These are phyloP conservation scores for Paecilomyces fulvus DNA, from an alignment of 2,329 filamentous ascomycete species.

Conservation along the genomic window DNA sequence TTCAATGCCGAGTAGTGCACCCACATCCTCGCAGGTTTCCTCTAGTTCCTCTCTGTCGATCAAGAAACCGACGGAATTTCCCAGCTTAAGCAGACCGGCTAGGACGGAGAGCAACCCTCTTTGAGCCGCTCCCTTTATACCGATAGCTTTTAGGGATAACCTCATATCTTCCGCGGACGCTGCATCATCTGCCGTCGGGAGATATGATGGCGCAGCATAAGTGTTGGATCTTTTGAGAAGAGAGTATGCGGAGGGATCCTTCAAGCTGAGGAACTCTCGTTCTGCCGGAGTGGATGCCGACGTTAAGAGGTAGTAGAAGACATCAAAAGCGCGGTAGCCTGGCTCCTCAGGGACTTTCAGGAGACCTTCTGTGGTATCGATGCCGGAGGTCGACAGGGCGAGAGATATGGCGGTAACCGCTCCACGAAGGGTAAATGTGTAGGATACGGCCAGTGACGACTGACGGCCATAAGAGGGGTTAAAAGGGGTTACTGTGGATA, in stretches of 20 bases:
- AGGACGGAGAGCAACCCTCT: constrained; percentile 78
- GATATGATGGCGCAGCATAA: constrained; percentile 75
- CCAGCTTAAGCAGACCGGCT: constrained; percentile 80
- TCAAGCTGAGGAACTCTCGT: constrained; percentile 76
- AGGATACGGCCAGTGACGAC: constrained; percentile 68
- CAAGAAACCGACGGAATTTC: constrained; percentile 77
- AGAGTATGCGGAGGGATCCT: constrained; percentile 65
- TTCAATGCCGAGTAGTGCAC: constrained; percentile 75
- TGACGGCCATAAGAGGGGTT: constrained; percentile 81
- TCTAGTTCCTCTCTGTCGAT: constrained; percentile 79
- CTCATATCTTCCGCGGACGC: constrained; percentile 92
- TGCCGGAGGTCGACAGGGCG: constrained; percentile 74
- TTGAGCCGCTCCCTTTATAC: constrained; percentile 79
- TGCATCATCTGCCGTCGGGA: constrained; percentile 85
- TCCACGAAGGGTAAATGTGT: constrained; percentile 74
- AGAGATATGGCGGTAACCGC: constrained; percentile 67
- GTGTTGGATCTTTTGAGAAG: constrained; percentile 77
- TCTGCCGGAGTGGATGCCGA: constrained; percentile 85
- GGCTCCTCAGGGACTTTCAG: constrained; percentile 68
- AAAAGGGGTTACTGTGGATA: constrained; percentile 76
- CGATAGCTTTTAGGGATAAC: constrained; percentile 76
- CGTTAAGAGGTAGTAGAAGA: constrained; percentile 93
- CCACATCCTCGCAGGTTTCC: constrained; percentile 81
- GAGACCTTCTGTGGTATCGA: constrained; percentile 74
- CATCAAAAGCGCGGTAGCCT: constrained; percentile 89